phyloP scores from a whole-genome alignment of 2,329 filamentous ascomycete genomes.

The Hypoxylon sp. region DNA sequence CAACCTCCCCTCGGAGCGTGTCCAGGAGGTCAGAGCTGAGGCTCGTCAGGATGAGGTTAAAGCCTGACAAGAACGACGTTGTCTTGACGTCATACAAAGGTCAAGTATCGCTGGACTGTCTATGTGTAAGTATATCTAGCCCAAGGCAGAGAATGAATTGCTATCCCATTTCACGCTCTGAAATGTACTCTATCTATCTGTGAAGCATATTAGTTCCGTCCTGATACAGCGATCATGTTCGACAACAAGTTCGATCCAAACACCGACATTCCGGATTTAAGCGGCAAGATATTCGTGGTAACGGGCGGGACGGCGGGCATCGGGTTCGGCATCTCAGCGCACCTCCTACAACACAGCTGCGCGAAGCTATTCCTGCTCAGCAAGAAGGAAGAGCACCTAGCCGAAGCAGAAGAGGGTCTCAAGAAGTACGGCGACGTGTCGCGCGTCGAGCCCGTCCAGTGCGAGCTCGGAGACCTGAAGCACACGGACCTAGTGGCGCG shows the following conservation, averaged over 20 bases:
- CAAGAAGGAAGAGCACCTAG: slow-evolving; percentile 57
- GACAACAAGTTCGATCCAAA: slow-evolving; percentile 36
- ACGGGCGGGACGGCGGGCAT: slow-evolving; percentile 60
- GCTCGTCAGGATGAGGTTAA: background rate
- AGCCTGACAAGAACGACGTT: background rate
- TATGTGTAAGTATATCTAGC: slow-evolving; percentile 1
- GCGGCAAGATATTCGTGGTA: slow-evolving; percentile 52
- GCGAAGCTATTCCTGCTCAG: slow-evolving; percentile 57
- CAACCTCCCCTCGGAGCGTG: too few species aligned
- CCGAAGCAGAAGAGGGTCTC: slow-evolving; percentile 53
- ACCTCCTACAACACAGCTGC: slow-evolving; percentile 59
- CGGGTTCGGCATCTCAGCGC: slow-evolving; percentile 59
- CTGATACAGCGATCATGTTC: slow-evolving; percentile 19
- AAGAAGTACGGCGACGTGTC: slow-evolving; percentile 54
- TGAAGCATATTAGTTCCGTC: background rate
- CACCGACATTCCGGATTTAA: slow-evolving; percentile 35
- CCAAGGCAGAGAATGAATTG: background rate
- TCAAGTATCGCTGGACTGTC: too few species aligned
- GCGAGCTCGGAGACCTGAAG: slow-evolving; percentile 55
- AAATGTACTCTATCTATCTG: too few species aligned
- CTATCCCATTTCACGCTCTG: background rate
- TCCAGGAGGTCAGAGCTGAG: too few species aligned
- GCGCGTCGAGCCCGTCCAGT: slow-evolving; percentile 54
- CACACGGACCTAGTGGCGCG: slow-evolving; percentile 56
- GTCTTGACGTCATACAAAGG: slow-evolving; percentile 26